A percentile compares a stretch with the other conserved stretches of the same genome.
Conservation (phyloP, 2,329 filamentous ascomycete species). For the Chaetomiaceae sp. region DNA sequence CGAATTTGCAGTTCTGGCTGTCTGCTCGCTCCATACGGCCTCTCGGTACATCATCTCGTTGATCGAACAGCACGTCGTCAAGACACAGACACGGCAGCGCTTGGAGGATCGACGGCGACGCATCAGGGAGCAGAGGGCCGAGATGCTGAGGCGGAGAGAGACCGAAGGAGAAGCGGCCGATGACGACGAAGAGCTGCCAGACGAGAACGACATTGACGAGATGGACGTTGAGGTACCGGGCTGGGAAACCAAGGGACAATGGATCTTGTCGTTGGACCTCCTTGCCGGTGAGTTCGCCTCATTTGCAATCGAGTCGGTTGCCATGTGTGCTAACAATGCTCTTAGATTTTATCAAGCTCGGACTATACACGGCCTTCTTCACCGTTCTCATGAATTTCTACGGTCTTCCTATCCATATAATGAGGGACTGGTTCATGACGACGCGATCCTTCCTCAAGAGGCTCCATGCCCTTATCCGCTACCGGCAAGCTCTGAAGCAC, state of each 20-base stretch:
- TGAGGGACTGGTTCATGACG: conserved; percentile 92
- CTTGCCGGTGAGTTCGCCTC: conserved; percentile 69
- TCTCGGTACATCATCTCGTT: conserved; percentile 75
- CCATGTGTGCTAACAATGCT: background rate
- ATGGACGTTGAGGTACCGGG: conserved; percentile 93
- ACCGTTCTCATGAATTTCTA: conserved; percentile 90
- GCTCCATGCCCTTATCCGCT: conserved; percentile 81
- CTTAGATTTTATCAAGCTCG: conserved; percentile 81
- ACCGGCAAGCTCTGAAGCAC: conserved; percentile 84
- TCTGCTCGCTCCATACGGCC: conserved; percentile 74
- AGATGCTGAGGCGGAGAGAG: conserved; percentile 47
- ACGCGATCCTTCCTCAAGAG: conserved; percentile 86
- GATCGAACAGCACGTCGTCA: conserved; percentile 69
- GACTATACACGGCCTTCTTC: conserved; percentile 89
- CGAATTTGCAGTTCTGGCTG: conserved; percentile 83
- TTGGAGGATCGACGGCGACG: conserved; percentile 65
- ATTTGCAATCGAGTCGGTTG: background rate
- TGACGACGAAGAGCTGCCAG: conserved; percentile 46
- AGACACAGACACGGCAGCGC: conserved; percentile 66
- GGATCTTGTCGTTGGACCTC: conserved; percentile 83
- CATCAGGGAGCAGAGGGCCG: conserved; percentile 55
- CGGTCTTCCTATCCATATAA: conserved; percentile 92
- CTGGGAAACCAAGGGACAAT: conserved; percentile 94
- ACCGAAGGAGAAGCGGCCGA: conserved; percentile 43
- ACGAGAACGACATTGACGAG: conserved; percentile 73